Conservation (phyloP, 2,329 filamentous ascomycete species). For the Curvularia eragrostidis region DNA sequence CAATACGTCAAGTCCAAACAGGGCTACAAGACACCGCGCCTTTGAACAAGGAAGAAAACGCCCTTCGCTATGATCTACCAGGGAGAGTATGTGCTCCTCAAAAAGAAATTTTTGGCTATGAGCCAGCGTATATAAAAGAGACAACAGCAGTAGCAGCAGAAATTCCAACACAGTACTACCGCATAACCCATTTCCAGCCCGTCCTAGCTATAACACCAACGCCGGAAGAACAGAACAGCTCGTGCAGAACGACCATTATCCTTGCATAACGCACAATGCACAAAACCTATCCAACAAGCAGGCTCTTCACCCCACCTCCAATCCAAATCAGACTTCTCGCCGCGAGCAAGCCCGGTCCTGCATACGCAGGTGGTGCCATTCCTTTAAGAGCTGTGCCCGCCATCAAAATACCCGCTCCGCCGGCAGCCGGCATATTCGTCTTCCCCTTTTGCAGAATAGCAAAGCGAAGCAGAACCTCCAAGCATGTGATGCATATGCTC, state of each 20-base stretch:
- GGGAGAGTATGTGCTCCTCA: neutral
- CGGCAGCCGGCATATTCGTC: constrained; percentile 12
- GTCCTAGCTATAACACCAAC: neutral
- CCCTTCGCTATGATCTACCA: neutral
- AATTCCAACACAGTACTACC: neutral
- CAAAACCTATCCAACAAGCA: constrained; percentile 19
- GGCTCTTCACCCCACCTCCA: constrained; percentile 25
- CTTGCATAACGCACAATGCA: no score
- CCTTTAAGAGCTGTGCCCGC: constrained; percentile 18
- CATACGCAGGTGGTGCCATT: constrained; percentile 24
- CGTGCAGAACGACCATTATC: no score
- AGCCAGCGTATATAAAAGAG: neutral
- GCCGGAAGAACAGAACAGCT: no score
- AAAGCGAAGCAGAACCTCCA: constrained; percentile 87
- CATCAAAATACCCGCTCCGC: neutral
- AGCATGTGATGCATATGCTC: constrained; percentile 88
- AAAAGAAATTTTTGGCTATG: no score
- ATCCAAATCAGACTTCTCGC: constrained; percentile 37
- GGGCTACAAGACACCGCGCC: no score
- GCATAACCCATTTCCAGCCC: no score
- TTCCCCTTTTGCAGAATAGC: constrained; percentile 45
- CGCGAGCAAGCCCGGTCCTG: constrained; percentile 38
- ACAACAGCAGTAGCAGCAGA: neutral
- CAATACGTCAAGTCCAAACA: no score
- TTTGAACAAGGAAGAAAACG: neutral